Evolutionary conservation across 352 stramenopile genomes (phyloP), one percentile per base, ranked within the genome.

Genomic region (Globisporangium ultimum): DNA sequence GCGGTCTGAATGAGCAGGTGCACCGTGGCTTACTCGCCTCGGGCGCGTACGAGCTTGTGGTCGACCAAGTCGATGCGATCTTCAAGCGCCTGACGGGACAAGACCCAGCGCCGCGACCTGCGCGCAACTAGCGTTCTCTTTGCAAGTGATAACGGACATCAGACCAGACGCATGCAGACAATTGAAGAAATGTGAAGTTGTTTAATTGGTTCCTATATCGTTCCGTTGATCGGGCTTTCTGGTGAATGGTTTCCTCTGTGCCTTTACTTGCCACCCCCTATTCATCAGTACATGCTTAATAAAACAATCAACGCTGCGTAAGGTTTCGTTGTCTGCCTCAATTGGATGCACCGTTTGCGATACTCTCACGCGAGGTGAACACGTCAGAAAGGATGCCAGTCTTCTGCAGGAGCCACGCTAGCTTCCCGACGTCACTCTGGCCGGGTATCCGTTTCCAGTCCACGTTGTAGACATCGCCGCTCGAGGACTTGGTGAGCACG

Each of bases 371-470:
- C 15, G 41, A 38, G 14, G 56, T 55, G 17, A 78, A 57, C 51
- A 73, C 34, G 4, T 59, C 52, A n/a, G 71, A 67, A 7, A 91
- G 58, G 24, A 89, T 72, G 8, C 58, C 67, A 14, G 80, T 88
- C 60, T 84, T 80, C 61, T 88, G 75, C 43, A 91, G 73, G 18
- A 95, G 74, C 84, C 82, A 93, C 21, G 76, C 59, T 41, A 93
- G 70, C 56, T 92, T 93, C 48, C 65, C 68, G 1, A 71, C 59
- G 59, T 95, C 86, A 53, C 77, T 91, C 49, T 63, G 63, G 24
- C 86, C 84, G 28, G 86, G 86, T 84, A 95, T 90, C 73, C 74
- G 72, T 49, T 73, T 73, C 86, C 86, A 95, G n/a, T 90, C 75
- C 11, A 95, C 65, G 12, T 78, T 78, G 59, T 85, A 63, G 42